phyloP scores from a whole-genome alignment of 139 green algal species.

The Ettlia oleoabundans region DNA sequence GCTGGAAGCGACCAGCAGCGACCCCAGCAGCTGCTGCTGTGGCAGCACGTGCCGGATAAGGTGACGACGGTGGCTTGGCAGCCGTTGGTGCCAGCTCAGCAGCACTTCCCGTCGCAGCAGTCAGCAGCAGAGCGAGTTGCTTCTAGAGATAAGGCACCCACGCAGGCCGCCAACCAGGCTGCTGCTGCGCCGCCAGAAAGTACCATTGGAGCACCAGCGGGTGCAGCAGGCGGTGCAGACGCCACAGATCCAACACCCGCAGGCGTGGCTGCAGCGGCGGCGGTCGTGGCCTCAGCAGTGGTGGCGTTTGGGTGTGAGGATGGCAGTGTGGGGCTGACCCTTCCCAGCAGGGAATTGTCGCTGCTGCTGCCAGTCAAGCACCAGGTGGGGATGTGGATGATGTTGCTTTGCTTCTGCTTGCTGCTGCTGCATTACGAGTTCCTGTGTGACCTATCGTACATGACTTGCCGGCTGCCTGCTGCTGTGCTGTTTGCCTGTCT shows the following conservation, averaged over 20 bases:
- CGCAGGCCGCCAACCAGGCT: too few species aligned
- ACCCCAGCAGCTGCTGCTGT: slow-evolving; percentile 38
- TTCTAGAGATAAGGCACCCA: too few species aligned
- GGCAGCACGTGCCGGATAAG: slow-evolving; percentile 32
- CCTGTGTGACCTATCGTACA: not conserved
- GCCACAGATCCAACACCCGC: not conserved
- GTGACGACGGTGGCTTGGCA: slow-evolving; percentile 40
- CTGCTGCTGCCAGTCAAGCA: slow-evolving; percentile 33
- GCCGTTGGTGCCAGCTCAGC: slow-evolving; percentile 8
- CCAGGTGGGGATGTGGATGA: not conserved
- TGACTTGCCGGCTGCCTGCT: not conserved
- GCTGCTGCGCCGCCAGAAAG: too few species aligned
- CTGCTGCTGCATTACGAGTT: not conserved
- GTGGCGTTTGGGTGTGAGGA: slow-evolving; percentile 48
- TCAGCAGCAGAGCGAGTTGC: too few species aligned
- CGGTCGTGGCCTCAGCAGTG: not conserved
- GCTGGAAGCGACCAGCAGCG: not conserved
- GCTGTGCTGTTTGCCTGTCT: not conserved
- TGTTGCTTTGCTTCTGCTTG: not conserved
- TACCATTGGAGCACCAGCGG: too few species aligned
- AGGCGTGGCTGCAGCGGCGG: not conserved
- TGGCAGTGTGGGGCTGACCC: slow-evolving; percentile 37
- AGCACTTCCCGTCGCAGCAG: too few species aligned
- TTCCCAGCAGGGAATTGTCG: not conserved
- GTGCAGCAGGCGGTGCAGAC: too few species aligned